Percentiles rank a stretch among this genome's conserved stretches.
These are phyloP conservation scores for Yarrowia divulgata DNA, from an alignment of 805 yeast genomes.

Conservation along the genomic window DNA sequence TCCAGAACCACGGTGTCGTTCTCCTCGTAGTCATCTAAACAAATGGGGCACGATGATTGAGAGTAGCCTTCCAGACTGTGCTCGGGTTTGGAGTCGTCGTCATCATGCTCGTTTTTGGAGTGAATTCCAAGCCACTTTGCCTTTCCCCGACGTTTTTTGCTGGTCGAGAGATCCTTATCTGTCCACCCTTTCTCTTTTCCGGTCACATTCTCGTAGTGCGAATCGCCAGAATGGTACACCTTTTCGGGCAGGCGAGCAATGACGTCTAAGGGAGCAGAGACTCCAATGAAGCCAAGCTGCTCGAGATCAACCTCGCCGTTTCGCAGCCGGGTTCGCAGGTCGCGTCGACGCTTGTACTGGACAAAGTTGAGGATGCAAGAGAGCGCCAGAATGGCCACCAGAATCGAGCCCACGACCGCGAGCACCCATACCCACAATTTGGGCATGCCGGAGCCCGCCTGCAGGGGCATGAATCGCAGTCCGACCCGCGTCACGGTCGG, in stretches of 20 bases:
- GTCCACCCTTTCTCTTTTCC: not conserved
- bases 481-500: slow-evolving; percentile 18
- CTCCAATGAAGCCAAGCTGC: slow-evolving; percentile 36
- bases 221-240: slow-evolving; percentile 27
- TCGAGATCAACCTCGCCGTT: slow-evolving; percentile 40
- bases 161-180: not conserved
- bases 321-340: slow-evolving; percentile 18
- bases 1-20: slow-evolving; percentile 72
- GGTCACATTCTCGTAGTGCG: not conserved
- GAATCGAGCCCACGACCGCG: slow-evolving; percentile 39
- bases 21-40: slow-evolving; percentile 70
- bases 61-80: slow-evolving; percentile 28
- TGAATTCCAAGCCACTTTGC: not conserved
- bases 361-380: slow-evolving; percentile 37
- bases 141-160: not conserved
- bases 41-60: slow-evolving; percentile 68
- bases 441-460: slow-evolving; percentile 2
- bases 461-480: not conserved
- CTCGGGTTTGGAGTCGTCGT: not conserved
- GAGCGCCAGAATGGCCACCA: slow-evolving; percentile 16
- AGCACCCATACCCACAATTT: slow-evolving; percentile 40
- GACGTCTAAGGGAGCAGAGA: slow-evolving; percentile 39
- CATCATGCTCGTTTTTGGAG: not conserved
- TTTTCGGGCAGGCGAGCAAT: slow-evolving; percentile 31
- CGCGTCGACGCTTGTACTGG: slow-evolving; percentile 36